These are phyloP conservation scores for Melampsora medusae DNA, from an alignment of 1,284 basidiomycete genomes.

Conservation along the genomic window DNA sequence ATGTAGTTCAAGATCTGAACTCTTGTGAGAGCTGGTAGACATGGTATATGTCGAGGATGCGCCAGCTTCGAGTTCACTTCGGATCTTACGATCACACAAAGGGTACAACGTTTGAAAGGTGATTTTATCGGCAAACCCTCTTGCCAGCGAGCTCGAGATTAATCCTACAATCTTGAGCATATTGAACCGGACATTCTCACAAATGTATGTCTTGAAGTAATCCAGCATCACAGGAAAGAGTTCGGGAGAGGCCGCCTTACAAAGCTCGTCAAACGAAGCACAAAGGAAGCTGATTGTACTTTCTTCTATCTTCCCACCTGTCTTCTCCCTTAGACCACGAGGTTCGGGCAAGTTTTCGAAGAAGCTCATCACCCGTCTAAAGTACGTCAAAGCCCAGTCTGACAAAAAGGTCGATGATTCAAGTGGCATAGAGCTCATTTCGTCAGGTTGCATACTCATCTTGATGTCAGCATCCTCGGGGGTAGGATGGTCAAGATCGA, in stretches of 20 bases:
- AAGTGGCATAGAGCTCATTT: neutral
- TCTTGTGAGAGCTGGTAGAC: conserved; percentile 74
- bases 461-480: conserved; percentile 23
- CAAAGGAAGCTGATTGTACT: conserved; percentile 76
- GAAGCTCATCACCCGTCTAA: conserved; percentile 78
- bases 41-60: conserved; percentile 89
- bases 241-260: conserved; percentile 50
- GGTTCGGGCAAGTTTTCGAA: conserved; percentile 87
- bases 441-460: conserved; percentile 47
- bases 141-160: conserved; percentile 79
- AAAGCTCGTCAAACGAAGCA: conserved; percentile 52
- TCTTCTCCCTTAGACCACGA: conserved; percentile 60
- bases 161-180: conserved; percentile 85
- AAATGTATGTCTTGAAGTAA: conserved; percentile 37
- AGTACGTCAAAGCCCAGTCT: conserved; percentile 85
- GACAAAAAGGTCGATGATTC: conserved; percentile 77
- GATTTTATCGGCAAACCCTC: conserved; percentile 60
- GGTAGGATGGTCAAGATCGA: conserved; percentile 46
- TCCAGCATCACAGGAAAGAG: conserved; percentile 45
- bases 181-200: conserved; percentile 65
- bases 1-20: conserved; percentile 87
- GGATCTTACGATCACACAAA: conserved; percentile 74
- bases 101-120: conserved; percentile 78
- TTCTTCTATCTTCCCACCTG: conserved; percentile 83
- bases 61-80: conserved; percentile 81